Percentiles rank a stretch among this genome's conserved stretches.
Evolutionary conservation across 2,329 filamentous ascomycete genomes (phyloP).

Genomic region (Shiraia sp.): DNA sequence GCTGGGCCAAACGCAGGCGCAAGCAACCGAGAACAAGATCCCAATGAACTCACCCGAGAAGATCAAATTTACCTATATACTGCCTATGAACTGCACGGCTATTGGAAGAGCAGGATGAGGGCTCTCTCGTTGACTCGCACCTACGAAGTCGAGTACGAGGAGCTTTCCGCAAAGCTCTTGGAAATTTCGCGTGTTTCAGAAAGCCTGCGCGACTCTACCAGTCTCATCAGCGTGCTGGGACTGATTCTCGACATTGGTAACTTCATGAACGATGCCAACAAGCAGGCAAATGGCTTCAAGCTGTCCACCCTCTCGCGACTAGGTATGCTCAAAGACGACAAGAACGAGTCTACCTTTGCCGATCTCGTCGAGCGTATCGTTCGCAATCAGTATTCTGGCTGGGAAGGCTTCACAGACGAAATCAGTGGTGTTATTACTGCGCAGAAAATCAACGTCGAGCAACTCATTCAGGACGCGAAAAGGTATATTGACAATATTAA

Average conservation of each 20-base stretch:
- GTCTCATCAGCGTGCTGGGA: constrained; percentile 93
- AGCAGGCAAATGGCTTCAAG: constrained; percentile 97
- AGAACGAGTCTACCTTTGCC: constrained; percentile 94
- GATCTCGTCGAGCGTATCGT: constrained; percentile 97
- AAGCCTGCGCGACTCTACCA: constrained; percentile 85
- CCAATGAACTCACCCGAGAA: constrained; percentile 83
- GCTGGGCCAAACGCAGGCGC: constrained; percentile 81
- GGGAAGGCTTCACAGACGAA: constrained; percentile 85
- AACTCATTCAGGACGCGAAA: constrained; percentile 83
- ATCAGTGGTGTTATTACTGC: constrained; percentile 76
- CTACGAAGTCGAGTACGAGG: constrained; percentile 87
- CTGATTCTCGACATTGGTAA: constrained; percentile 98
- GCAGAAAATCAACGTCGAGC: constrained; percentile 94
- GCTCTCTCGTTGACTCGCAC: constrained; percentile 82
- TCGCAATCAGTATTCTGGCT: constrained; percentile 93
- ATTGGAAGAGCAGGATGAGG: constrained; percentile 98
- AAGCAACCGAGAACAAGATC: constrained; percentile 82
- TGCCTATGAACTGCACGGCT: constrained; percentile 91
- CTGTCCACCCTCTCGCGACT: constrained; percentile 89
- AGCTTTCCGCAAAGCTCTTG: constrained; percentile 81
- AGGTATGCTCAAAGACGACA: constrained; percentile 98
- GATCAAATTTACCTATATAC: constrained; percentile 96
- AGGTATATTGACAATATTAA: constrained; percentile 94
- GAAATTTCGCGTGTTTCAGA: constrained; percentile 88
- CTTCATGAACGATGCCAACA: constrained; percentile 99